These are phyloP conservation scores for Sequoiadendron giganteum DNA, from an alignment of 75 land plant genomes.

Conservation along the genomic window DNA sequence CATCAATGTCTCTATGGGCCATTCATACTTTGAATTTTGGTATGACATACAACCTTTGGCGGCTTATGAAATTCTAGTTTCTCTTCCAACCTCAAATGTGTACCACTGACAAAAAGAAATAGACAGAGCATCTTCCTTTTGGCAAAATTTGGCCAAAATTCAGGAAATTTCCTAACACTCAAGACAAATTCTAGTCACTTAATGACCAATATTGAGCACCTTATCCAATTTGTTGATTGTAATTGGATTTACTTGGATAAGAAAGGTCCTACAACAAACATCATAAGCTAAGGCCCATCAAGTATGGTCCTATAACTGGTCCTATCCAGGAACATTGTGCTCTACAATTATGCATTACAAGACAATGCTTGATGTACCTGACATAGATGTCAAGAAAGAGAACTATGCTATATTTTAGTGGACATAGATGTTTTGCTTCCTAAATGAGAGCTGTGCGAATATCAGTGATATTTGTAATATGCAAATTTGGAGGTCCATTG, in stretches of 20 bases:
- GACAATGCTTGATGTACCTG: background rate
- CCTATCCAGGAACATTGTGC: background rate
- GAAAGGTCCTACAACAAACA: too few relatives aligned
- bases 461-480: background rate
- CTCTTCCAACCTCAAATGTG: background rate
- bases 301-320: background rate
- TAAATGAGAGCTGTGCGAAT: background rate
- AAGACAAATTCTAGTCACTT: background rate
- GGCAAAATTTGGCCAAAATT: background rate
- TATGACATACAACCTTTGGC: background rate
- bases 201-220: background rate
- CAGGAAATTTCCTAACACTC: background rate
- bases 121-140: background rate
- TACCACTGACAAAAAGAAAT: background rate
- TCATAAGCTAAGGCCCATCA: too few relatives aligned
- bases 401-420: background rate
- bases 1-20: background rate
- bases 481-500: background rate
- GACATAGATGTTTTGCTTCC: background rate
- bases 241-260: too few relatives aligned
- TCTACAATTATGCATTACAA: background rate
- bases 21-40: background rate
- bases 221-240: background rate
- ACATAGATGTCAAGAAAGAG: background rate
- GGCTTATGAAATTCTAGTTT: background rate